Conservation (phyloP, 257 asterid genomes). For the Solanum phureja region DNA sequence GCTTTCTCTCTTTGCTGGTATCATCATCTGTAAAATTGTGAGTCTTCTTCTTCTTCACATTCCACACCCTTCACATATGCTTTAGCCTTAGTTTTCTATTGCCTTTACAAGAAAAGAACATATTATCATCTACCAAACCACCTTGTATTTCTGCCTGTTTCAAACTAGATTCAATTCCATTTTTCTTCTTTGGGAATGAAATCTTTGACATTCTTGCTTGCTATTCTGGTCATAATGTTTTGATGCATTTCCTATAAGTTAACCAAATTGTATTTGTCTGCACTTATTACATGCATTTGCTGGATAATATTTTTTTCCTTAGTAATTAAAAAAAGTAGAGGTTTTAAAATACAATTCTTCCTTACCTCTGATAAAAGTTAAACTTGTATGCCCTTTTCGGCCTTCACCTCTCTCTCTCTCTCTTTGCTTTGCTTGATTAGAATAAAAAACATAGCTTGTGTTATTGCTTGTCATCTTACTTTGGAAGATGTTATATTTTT, state of each 20-base stretch:
- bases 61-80: background rate
- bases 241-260: background rate
- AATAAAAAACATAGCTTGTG: background rate
- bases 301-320: background rate
- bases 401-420: no score
- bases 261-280: background rate
- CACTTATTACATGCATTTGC: background rate
- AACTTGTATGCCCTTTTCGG: background rate
- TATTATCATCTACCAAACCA: background rate
- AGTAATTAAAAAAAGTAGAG: background rate
- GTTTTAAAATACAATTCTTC: background rate
- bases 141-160: background rate
- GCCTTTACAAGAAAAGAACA: background rate
- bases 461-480: background rate
- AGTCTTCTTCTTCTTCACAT: conserved; percentile 11
- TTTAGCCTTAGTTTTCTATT: background rate
- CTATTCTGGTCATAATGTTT: background rate
- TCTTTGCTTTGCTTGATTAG: background rate
- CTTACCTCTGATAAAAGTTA: background rate
- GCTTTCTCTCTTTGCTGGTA: conserved; percentile 47
- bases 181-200: background rate
- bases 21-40: conserved; percentile 81
- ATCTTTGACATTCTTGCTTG: background rate
- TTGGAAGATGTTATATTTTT: conserved; percentile 21
- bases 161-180: background rate